Conservation (phyloP, 306 rosid species). For the Aeschynomene evenia region DNA sequence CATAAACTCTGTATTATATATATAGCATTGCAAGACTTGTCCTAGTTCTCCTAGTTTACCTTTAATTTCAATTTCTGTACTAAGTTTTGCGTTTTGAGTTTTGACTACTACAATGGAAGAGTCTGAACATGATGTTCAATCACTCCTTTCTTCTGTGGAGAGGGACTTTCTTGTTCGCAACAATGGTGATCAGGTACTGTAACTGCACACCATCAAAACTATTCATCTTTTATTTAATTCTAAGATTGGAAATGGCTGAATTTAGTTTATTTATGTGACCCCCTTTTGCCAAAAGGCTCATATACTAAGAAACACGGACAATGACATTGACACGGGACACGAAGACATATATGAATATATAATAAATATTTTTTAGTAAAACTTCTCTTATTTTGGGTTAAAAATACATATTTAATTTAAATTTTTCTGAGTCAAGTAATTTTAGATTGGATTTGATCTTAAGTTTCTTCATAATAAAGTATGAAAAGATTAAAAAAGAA, state of each 20-base stretch:
- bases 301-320: no score
- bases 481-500: no score
- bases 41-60: neutral
- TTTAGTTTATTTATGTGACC: neutral
- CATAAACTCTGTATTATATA: neutral
- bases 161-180: constrained; percentile 59
- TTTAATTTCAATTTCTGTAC: neutral
- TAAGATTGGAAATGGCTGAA: neutral
- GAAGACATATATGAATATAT: no score
- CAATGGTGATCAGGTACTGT: constrained; percentile 61
- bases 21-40: neutral
- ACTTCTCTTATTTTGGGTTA: no score
- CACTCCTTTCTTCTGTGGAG: constrained; percentile 51
- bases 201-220: neutral
- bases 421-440: no score
- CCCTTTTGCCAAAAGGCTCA: neutral
- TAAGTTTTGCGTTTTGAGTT: neutral
- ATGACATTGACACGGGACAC: no score
- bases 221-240: neutral
- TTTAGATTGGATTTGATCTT: no score
- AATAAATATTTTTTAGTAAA: no score
- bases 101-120: constrained; percentile 33
- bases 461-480: no score
- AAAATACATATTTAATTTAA: no score
- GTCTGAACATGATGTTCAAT: constrained; percentile 35